Evolutionary conservation across 1,139 yeast species (phyloP), one percentile per base, ranked within the genome.

Genomic region (Nakaseomyces bracarensis): DNA sequence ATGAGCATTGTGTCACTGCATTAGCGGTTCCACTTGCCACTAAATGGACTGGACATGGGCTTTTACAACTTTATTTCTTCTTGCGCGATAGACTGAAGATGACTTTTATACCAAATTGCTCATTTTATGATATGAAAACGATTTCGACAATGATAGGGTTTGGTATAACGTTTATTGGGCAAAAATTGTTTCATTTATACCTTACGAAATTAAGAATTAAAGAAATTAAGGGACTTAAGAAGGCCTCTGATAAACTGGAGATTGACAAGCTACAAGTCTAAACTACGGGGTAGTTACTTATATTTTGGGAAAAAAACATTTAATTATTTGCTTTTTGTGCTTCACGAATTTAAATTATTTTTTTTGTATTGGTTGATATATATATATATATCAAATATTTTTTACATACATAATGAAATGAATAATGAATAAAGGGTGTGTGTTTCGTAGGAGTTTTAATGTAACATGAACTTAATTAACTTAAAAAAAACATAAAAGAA

Each of bases 111-210:
- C 40, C 41, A 13, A 41, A 31, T 4, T 31, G 47, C 42, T 22
- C 72, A 0, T 68, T 69, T 1, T 70, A 70, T 45, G 71, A 70
- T 44, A 53, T 64, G 19, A 46, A 60, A 16, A 64, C 72, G 47
- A 55, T 71, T n/a, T 58, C 72, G 26, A 75, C 74, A 34, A 19
- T 46, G 15, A 8, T 44, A 11, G 49, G 49, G 5, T 44, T 43
- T 23, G 47, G 42, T 8, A 4, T 37, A 11, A 23, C 40, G 6
- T 43, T 40, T 11, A 10, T 43, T 16, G 35, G 33, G 10, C 33
- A 40, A 14, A 37, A 40, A 15, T 18, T 37, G n/a, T 16, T 31
- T 16, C 27, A 22, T 28, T 8, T 27, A 10, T 21, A 9, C 20
- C 22, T 40, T 13, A 36, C 35, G 14, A 36, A 20, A 37, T 27